phyloP scores from a whole-genome alignment of 108 stramenopile species.

The Fragilaria radians region DNA sequence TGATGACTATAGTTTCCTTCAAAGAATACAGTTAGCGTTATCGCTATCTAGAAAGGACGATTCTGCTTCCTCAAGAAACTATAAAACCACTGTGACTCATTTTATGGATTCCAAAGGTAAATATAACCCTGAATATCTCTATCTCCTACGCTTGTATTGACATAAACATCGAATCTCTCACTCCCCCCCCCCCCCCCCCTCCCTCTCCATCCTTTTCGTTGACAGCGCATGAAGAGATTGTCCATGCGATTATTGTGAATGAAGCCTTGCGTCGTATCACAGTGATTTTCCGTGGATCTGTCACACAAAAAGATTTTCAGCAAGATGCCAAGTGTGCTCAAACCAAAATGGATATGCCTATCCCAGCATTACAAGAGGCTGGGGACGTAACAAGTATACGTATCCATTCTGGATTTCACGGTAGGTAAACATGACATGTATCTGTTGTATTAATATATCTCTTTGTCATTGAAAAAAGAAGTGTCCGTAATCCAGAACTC shows the following conservation, averaged over 20 bases:
- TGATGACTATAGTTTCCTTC: too few species aligned
- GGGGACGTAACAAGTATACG: slow-evolving; percentile 14
- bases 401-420: slow-evolving; percentile 65
- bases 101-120: slow-evolving; percentile 40
- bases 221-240: slow-evolving; percentile 37
- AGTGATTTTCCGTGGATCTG: slow-evolving; percentile 57
- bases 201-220: background rate
- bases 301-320: slow-evolving; percentile 55
- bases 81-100: slow-evolving; percentile 23
- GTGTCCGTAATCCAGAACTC: too few species aligned
- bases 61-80: background rate
- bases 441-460: too few species aligned
- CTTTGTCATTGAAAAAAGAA: too few species aligned
- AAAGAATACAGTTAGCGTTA: too few species aligned
- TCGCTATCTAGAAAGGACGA: too few species aligned
- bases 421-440: background rate
- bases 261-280: slow-evolving; percentile 34
- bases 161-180: too few species aligned
- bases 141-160: too few species aligned
- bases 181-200: too few species aligned
- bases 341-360: slow-evolving; percentile 39
- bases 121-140: too few species aligned
- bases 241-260: slow-evolving; percentile 54
- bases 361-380: background rate
- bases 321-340: slow-evolving; percentile 50